These are phyloP conservation scores for Verbascum thapsus DNA, from an alignment of 257 asterid genomes.

Conservation along the genomic window DNA sequence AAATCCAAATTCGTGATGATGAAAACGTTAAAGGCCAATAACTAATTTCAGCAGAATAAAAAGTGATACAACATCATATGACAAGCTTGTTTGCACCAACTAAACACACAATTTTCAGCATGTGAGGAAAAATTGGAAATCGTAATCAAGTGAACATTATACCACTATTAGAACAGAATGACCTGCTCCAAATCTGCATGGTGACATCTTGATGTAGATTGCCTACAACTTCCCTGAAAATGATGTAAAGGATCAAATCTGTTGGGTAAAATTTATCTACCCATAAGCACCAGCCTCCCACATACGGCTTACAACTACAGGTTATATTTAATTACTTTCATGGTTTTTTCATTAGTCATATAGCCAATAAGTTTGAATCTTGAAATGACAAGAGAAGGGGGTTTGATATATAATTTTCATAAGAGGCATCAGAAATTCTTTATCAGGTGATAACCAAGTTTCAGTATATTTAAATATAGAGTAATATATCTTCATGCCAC, in stretches of 20 bases:
- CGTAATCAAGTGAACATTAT: conserved; percentile 25
- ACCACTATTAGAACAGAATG: conserved; percentile 77
- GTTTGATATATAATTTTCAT: not conserved
- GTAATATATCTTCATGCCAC: conserved; percentile 5
- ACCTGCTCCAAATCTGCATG: conserved; percentile 52
- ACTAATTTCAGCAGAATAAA: conserved; percentile 10
- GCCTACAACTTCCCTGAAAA: conserved; percentile 50
- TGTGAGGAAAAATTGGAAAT: conserved; percentile 1
- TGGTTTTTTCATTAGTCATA: not conserved
- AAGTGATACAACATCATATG: not conserved
- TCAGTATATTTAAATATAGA: not conserved
- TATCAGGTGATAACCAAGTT: not conserved
- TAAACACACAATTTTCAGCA: not conserved
- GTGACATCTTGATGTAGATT: conserved; percentile 35
- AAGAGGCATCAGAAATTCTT: not conserved
- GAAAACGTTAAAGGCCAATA: not conserved
- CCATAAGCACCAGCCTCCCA: not conserved
- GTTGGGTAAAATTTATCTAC: conserved; percentile 1
- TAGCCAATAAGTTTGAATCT: not conserved
- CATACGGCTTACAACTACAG: not conserved
- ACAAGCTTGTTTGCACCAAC: conserved; percentile 14
- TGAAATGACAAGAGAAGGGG: conserved; percentile 3
- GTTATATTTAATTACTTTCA: not conserved
- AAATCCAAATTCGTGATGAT: not conserved
- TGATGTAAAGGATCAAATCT: conserved; percentile 22